These are phyloP conservation scores for Eucalyptus decipiens DNA, from an alignment of 345 rosid species.

Conservation along the genomic window DNA sequence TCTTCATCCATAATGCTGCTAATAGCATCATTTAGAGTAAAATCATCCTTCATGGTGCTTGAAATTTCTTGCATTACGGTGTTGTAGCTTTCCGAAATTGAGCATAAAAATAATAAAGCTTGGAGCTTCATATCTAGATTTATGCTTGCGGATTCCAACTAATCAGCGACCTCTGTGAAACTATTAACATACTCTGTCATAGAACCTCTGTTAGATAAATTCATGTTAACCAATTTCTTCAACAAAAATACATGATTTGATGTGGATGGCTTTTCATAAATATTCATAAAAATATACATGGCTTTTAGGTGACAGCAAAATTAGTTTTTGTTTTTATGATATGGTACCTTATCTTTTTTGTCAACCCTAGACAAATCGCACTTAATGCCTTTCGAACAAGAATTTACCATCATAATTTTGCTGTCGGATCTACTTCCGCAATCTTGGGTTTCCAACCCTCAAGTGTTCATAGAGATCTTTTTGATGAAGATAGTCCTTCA, in stretches of 20 bases:
- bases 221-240: too few relatives aligned
- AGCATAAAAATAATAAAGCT: background rate
- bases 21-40: background rate
- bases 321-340: background rate
- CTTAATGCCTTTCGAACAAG: background rate
- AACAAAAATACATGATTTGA: background rate
- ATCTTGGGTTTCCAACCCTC: background rate
- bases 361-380: background rate
- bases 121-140: background rate
- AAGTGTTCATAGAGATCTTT: background rate
- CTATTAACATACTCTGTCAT: background rate
- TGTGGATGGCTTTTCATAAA: background rate
- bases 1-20: background rate
- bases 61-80: background rate
- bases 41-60: background rate
- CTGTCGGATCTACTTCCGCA: fast-evolving
- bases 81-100: background rate
- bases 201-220: background rate
- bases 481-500: background rate
- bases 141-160: background rate
- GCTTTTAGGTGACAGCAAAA: too few relatives aligned
- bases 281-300: background rate
- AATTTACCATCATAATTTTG: background rate
- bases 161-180: fast-evolving
- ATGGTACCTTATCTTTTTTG: background rate